phyloP scores from a whole-genome alignment of 768 basidiomycete genomes.

The Kondoa subrosea region DNA sequence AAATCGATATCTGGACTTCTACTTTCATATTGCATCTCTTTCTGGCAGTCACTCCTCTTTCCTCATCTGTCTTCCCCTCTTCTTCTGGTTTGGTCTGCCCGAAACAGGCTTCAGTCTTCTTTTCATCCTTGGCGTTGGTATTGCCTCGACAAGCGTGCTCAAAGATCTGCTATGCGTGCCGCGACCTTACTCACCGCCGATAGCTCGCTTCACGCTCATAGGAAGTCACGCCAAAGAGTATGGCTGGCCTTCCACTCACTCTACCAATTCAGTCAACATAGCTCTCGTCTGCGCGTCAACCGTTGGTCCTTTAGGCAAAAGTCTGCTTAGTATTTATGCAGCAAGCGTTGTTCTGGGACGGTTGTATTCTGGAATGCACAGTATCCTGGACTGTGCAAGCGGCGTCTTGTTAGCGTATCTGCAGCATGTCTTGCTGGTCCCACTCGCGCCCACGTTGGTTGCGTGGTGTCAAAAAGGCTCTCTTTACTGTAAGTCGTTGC shows the following conservation, averaged over 20 bases:
- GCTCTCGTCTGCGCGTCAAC: constrained; percentile 51
- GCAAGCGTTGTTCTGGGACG: constrained; percentile 38
- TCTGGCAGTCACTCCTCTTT: constrained; percentile 72
- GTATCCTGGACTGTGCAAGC: constrained; percentile 36
- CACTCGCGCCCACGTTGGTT: not conserved
- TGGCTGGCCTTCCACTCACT: constrained; percentile 90
- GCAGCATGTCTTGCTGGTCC: constrained; percentile 15
- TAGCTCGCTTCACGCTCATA: constrained; percentile 41
- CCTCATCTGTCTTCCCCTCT: constrained; percentile 66
- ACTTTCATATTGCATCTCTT: constrained; percentile 66
- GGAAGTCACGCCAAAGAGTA: constrained; percentile 43
- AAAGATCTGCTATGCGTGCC: constrained; percentile 79
- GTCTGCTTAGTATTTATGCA: constrained; percentile 26
- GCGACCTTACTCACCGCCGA: constrained; percentile 75
- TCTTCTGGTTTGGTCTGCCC: constrained; percentile 73
- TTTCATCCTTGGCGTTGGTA: constrained; percentile 34
- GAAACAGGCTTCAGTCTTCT: constrained; percentile 39
- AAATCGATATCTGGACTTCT: constrained; percentile 39
- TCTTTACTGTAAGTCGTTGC: not conserved
- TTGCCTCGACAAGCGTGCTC: constrained; percentile 68
- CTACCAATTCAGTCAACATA: constrained; percentile 76
- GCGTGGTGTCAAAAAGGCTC: not conserved
- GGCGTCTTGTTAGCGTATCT: constrained; percentile 23
- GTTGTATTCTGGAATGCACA: constrained; percentile 76
- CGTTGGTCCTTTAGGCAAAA: constrained; percentile 5